Conservation (phyloP, 352 stramenopile genomes). For the Aphanomyces euteiches region DNA sequence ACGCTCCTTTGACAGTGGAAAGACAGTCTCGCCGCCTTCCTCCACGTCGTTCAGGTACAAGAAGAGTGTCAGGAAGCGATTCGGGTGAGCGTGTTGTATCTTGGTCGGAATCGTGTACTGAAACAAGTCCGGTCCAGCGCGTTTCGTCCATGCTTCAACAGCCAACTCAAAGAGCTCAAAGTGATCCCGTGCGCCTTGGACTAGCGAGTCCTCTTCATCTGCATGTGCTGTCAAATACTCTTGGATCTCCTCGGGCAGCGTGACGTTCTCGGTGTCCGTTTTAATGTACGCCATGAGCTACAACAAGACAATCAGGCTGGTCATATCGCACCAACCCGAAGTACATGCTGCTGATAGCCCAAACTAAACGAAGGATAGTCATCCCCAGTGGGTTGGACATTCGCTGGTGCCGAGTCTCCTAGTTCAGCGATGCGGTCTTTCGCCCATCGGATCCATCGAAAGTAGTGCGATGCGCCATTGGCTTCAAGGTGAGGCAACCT, state of each 20-base stretch:
- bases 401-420: neutral
- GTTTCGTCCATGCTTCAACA: conserved; percentile 40
- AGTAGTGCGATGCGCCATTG: conserved; percentile 58
- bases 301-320: too few species aligned
- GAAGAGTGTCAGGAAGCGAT: conserved; percentile 85
- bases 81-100: conserved; percentile 34
- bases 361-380: neutral
- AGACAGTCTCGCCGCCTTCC: conserved; percentile 84
- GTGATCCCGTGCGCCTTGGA: conserved; percentile 43
- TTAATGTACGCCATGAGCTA: too few species aligned
- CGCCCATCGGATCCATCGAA: conserved; percentile 60
- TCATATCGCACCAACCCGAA: too few species aligned
- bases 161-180: conserved; percentile 30
- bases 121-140: conserved; percentile 2
- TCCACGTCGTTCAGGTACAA: conserved; percentile 82
- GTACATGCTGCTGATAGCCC: neutral
- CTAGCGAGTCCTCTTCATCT: conserved; percentile 50
- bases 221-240: conserved; percentile 44
- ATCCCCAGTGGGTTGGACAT: neutral
- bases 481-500: conserved; percentile 47
- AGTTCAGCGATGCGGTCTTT: conserved; percentile 51
- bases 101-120: conserved; percentile 10
- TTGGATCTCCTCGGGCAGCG: conserved; percentile 38
- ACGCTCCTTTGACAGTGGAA: conserved; percentile 40
- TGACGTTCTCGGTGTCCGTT: too few species aligned